Base-by-base conservation (phyloP, 768 basidiomycete genomes). In the Lentinula guzmanii region DNA sequence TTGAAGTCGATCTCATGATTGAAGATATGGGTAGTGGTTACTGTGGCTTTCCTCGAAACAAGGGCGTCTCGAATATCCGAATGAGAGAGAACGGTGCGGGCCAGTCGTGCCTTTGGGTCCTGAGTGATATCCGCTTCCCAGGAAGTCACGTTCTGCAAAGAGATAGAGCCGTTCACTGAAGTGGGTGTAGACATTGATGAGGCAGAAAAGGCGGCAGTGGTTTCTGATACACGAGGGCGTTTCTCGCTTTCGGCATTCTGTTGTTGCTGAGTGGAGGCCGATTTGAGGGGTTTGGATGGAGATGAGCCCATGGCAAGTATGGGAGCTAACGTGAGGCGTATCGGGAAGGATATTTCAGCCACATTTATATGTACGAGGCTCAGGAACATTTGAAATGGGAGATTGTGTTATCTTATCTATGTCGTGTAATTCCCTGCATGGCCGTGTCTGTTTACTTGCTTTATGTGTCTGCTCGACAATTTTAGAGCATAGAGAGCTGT, bases 1-100 rank as follows among this genome's bases (percentile, higher is more conserved):
- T 91, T 90, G 75, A 89, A 89, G 59, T 87, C 88, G 21, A 97
- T 69, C 63, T 85, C 78, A 65, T 85, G 80, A 72, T 94, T 95
- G 80, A 95, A 97, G 57, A 95, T 80, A 71, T 92, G 90, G 50
- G 79, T 74, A 69, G 91, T 87, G 2, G 81, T 76, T 60, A 92
- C 78, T 62, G 71, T 70, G 1, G 89, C 82, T 6, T 80, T 69
- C 52, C 92, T 87, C 41, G 84, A 83, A n/a, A 79, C 77, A 42
- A 94, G 79, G 0, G 86, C 80, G 11, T 79, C 73, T 53, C 77
- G 80, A 64, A 93, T 81, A 71, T 91, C 80, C 52, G 83, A 76
- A 68, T 93, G 89, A 51, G 84, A 75, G 31, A 93, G 77, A 66
- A 93, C 81, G 37, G 87, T 88, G 59, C 92, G 85, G n/a, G 89